These are phyloP conservation scores for Tripterygium wilfordii DNA, from an alignment of 177 flowering plant genomes.

Conservation along the genomic window DNA sequence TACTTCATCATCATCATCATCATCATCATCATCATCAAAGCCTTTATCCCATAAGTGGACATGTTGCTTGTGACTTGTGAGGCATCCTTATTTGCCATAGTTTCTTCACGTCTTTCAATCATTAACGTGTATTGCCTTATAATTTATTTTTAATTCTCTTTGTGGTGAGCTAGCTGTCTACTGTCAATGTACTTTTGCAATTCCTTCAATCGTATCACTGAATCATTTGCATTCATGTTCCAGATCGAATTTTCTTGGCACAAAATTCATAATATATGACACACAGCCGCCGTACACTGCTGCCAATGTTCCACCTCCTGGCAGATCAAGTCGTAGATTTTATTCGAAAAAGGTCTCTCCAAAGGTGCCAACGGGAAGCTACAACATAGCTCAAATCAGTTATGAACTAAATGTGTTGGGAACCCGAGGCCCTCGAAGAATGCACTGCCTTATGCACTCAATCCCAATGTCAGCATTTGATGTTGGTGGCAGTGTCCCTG, in stretches of 20 bases:
- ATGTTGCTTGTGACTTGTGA: too few relatives aligned
- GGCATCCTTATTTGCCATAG: too few relatives aligned
- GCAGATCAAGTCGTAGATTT: not conserved
- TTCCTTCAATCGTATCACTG: not conserved
- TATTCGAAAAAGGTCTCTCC: not conserved
- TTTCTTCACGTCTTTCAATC: too few relatives aligned
- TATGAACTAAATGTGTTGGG: conserved; percentile 2
- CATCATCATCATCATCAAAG: too few relatives aligned
- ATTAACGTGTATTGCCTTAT: too few relatives aligned
- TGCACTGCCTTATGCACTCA: conserved; percentile 2
- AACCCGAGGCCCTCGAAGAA: conserved; percentile 1
- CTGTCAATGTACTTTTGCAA: too few relatives aligned
- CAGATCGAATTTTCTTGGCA: conserved; percentile 3
- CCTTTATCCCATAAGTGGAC: too few relatives aligned
- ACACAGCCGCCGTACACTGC: not conserved
- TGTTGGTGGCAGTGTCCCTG: not conserved
- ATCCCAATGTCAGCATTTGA: not conserved
- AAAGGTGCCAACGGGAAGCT: not conserved
- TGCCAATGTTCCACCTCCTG: not conserved
- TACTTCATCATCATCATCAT: too few relatives aligned
- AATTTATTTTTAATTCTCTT: too few relatives aligned
- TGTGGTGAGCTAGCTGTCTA: too few relatives aligned
- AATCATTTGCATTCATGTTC: not conserved
- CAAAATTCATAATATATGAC: conserved; percentile 2
- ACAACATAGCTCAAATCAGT: not conserved